Evolutionary conservation across 768 basidiomycete genomes (phyloP), one percentile per base, ranked within the genome.

Genomic region (Tricholomella constricta): DNA sequence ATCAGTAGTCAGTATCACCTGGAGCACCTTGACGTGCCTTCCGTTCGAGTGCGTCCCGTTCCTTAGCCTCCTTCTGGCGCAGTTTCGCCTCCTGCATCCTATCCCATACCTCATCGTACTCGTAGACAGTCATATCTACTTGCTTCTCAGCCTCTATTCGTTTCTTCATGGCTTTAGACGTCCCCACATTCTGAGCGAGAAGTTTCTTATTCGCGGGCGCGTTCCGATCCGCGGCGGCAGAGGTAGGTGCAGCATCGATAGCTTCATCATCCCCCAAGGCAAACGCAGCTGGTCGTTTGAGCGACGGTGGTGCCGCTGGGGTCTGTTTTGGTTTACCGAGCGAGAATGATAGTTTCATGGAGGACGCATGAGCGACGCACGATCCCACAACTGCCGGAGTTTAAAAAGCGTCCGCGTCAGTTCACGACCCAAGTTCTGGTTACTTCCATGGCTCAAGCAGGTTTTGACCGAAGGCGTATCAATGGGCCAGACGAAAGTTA

Each of bases 41-140:
- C 54, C 92, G 79, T 60, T 86, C 86, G 54, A 82, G 83, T 2
- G 83, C 64, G 59, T 94, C 94, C 11, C 73, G 71, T 60, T 94
- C 91, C 70, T 92, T 92, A 2, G 74, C 78, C 60, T 82, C 81
- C 64, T 93, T 91, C 64, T 88, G 88, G 35, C 72, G 73, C 57
- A 74, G 73, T 70, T 94, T 91, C 1, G 85, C 88, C 58, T 88
- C 83, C 71, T 98, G 94, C 87, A 99, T 98, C 59, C 81, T 84
- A 63, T 99, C 97, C 82, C 88, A 98, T 4, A 98, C 85, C 70
- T 92, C 94, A 66, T 99, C 97, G 64, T 99, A 99, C 69, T 95
- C 85, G 68, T 89, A 98, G 4, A 95, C 90, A 0, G 86, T 88
- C 37, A 80, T 65, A 61, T 98, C 96, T 3, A 94, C 75, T 56